phyloP scores from a whole-genome alignment of 2,329 filamentous ascomycete species.

The Pseudogymnoascus pannorum region DNA sequence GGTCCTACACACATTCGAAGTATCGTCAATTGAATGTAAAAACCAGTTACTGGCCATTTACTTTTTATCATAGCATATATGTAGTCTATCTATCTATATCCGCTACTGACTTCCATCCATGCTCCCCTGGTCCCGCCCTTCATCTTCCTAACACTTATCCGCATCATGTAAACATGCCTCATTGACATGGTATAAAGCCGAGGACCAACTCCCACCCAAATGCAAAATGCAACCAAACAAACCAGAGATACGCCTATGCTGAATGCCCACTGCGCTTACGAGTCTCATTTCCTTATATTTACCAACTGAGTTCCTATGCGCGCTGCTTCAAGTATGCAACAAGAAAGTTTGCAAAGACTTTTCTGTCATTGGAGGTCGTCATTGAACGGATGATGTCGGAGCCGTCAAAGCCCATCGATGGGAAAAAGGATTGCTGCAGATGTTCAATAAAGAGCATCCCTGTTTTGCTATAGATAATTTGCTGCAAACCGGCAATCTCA shows the following conservation, averaged over 20 bases:
- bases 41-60: background rate
- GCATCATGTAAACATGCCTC: conserved; percentile 7
- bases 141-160: background rate
- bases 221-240: conserved; percentile 7
- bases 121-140: background rate
- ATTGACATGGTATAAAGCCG: conserved; percentile 8
- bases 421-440: conserved; percentile 56
- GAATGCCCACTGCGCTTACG: conserved; percentile 6
- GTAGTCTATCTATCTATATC: conserved; percentile 5
- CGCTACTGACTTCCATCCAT: background rate
- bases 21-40: background rate
- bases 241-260: conserved; percentile 8
- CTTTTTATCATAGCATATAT: conserved; percentile 4
- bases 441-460: conserved; percentile 72
- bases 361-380: conserved; percentile 52
- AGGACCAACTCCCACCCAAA: conserved; percentile 7
- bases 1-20: background rate
- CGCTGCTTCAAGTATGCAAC: conserved; percentile 44
- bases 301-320: conserved; percentile 11
- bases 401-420: conserved; percentile 56
- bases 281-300: conserved; percentile 2
- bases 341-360: conserved; percentile 58
- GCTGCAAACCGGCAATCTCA: conserved; percentile 81
- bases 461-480: conserved; percentile 84
- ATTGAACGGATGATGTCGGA: conserved; percentile 51